Evolutionary conservation across 1,284 basidiomycete genomes (phyloP).

Genomic region (Cystobasidium pallidum): DNA sequence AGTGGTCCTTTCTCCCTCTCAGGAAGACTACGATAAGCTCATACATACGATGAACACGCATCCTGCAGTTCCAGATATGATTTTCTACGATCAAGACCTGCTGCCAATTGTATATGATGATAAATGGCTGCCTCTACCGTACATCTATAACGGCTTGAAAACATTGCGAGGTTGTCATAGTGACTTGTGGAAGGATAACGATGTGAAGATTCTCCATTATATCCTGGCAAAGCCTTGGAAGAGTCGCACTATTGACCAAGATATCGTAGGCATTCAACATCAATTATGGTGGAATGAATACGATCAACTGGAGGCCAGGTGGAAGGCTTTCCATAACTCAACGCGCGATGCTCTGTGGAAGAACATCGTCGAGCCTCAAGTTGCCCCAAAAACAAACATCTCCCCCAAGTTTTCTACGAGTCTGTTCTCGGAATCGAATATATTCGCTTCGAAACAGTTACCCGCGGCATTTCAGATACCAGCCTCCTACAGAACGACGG

Average conservation of each 20-base stretch:
- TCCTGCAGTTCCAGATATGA: constrained; percentile 69
- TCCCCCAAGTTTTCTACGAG: not conserved
- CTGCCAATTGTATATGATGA: constrained; percentile 77
- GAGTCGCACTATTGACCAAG: constrained; percentile 56
- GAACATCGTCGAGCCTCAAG: constrained; percentile 36
- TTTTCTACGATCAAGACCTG: constrained; percentile 91
- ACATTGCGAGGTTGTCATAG: constrained; percentile 71
- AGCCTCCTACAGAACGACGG: constrained; percentile 7
- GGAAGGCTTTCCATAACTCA: constrained; percentile 15
- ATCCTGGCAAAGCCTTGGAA: constrained; percentile 62
- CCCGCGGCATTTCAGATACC: constrained; percentile 12
- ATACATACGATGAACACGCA: constrained; percentile 68
- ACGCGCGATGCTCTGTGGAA: constrained; percentile 23
- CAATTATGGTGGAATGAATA: constrained; percentile 47
- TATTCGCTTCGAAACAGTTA: not conserved
- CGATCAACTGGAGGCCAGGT: constrained; percentile 30
- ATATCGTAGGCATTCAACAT: constrained; percentile 50
- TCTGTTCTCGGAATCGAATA: not conserved
- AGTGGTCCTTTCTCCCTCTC: constrained; percentile 76
- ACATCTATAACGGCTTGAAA: constrained; percentile 78
- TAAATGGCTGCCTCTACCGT: constrained; percentile 59
- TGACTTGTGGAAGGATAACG: constrained; percentile 73
- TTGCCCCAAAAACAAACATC: constrained; percentile 8
- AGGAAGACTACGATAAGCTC: constrained; percentile 64
- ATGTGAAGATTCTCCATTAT: constrained; percentile 63